A percentile compares a stretch with the other conserved stretches of the same genome.
These are phyloP conservation scores for Xylariaceae sp. DNA, from an alignment of 2,329 filamentous ascomycete species.

Conservation along the genomic window DNA sequence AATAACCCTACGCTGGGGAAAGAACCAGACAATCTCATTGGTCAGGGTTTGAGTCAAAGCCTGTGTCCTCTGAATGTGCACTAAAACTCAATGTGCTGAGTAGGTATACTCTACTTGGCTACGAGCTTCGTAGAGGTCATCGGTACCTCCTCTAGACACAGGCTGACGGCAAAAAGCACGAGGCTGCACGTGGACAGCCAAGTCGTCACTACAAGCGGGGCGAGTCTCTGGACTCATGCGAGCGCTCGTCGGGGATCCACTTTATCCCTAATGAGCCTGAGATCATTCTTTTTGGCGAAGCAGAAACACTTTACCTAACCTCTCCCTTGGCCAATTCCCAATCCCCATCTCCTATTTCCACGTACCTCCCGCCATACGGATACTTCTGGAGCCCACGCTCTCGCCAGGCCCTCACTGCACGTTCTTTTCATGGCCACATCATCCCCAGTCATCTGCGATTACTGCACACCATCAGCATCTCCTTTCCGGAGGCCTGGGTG, in stretches of 20 bases:
- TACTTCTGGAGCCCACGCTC: constrained; percentile 12
- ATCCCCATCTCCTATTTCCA: constrained; percentile 21
- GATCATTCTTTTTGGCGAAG: constrained; percentile 23
- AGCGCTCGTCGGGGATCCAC: not conserved
- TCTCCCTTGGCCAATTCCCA: constrained; percentile 21
- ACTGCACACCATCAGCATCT: constrained; percentile 12
- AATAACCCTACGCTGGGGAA: not conserved
- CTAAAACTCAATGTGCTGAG: not conserved
- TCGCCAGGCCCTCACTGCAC: constrained; percentile 19
- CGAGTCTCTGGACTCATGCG: not conserved
- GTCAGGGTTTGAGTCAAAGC: not conserved
- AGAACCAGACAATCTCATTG: not conserved
- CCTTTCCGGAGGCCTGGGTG: constrained; percentile 12
- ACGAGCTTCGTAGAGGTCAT: no score
- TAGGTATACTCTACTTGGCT: not conserved
- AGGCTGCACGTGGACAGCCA: not conserved
- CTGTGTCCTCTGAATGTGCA: not conserved
- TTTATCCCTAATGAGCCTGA: constrained; percentile 22
- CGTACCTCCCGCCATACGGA: constrained; percentile 11
- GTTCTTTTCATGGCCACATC: constrained; percentile 11
- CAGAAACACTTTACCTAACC: constrained; percentile 28
- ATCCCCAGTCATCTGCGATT: constrained; percentile 24
- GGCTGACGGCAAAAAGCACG: not conserved
- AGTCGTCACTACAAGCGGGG: not conserved
- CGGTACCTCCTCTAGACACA: no score